Conservation (phyloP, 2,329 filamentous ascomycete species). For the Colletotrichum sp. region DNA sequence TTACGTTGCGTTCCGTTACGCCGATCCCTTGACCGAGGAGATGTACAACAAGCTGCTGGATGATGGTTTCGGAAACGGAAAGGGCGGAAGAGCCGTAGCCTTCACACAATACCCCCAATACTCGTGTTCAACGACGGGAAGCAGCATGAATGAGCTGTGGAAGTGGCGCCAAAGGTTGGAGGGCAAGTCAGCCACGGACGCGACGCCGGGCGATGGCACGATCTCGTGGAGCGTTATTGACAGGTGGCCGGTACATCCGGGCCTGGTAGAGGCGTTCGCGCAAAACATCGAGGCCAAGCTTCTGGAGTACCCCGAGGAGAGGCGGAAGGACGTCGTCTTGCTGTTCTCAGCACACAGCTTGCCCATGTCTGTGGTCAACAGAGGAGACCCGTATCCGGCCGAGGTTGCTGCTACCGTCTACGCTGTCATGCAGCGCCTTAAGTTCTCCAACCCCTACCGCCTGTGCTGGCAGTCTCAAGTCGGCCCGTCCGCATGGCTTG, state of each 20-base stretch:
- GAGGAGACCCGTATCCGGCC: slow-evolving; percentile 92
- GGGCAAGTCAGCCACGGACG: slow-evolving; percentile 67
- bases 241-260: slow-evolving; percentile 91
- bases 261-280: slow-evolving; percentile 90
- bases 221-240: slow-evolving; percentile 99
- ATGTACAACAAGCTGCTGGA: slow-evolving; percentile 84
- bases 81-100: slow-evolving; percentile 90
- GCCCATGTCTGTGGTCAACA: slow-evolving; percentile 96
- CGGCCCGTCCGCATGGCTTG: slow-evolving; percentile 92
- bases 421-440: slow-evolving; percentile 92
- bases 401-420: slow-evolving; percentile 96
- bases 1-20: slow-evolving; percentile 97
- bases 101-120: slow-evolving; percentile 99
- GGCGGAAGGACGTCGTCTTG: slow-evolving; percentile 80
- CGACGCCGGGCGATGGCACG: slow-evolving; percentile 63
- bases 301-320: slow-evolving; percentile 81
- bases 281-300: slow-evolving; percentile 89
- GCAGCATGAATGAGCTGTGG: slow-evolving; percentile 96
- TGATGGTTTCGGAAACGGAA: slow-evolving; percentile 90
- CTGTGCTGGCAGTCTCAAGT: slow-evolving; percentile 99
- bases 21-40: slow-evolving; percentile 89
- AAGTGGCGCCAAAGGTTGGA: slow-evolving; percentile 92
- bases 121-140: slow-evolving; percentile 96
- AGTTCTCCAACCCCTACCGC: slow-evolving; percentile 88
- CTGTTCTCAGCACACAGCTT: slow-evolving; percentile 95